A percentile compares a stretch with the other conserved stretches of the same genome.
Conservation (phyloP, 805 yeast genomes). For the Ogataea degrootiae region DNA sequence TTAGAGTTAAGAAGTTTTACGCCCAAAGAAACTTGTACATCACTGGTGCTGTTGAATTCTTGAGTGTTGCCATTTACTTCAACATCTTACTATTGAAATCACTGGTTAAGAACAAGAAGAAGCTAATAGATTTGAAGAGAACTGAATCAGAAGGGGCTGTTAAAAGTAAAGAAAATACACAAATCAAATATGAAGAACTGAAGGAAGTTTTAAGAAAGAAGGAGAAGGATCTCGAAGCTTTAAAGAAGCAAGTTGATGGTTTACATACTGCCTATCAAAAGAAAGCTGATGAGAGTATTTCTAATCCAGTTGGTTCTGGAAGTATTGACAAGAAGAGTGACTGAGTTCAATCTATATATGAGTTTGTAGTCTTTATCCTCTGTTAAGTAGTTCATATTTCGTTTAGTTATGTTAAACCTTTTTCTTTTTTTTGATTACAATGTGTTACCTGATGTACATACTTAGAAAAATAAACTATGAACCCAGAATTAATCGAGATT, state of each 20-base stretch:
- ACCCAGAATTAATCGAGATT: too few relatives aligned
- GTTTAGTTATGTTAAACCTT: neutral
- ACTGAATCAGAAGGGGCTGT: constrained; percentile 9
- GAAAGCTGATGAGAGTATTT: constrained; percentile 25
- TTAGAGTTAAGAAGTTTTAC: constrained; percentile 44
- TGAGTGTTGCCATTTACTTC: constrained; percentile 41
- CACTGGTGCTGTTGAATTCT: constrained; percentile 49
- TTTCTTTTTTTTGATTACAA: neutral
- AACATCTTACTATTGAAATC: constrained; percentile 40
- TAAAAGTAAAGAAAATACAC: constrained; percentile 40
- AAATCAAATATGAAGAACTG: constrained; percentile 17
- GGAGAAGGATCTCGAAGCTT: constrained; percentile 23
- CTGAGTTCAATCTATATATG: neutral
- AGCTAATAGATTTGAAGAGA: constrained; percentile 13
- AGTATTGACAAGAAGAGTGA: constrained; percentile 1
- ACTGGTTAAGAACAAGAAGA: constrained; percentile 34
- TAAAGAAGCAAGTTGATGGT: constrained; percentile 41
- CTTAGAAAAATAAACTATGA: neutral
- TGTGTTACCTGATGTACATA: neutral
- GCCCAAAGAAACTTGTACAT: constrained; percentile 55
- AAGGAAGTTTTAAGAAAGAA: constrained; percentile 14
- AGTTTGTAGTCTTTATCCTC: too few relatives aligned
- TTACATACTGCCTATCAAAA: constrained; percentile 37
- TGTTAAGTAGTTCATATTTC: too few relatives aligned
- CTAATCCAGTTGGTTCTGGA: neutral